Evolutionary conservation across 306 rosid genomes (phyloP), one percentile per base, ranked within the genome.

Genomic region (Cucurbita pepo): DNA sequence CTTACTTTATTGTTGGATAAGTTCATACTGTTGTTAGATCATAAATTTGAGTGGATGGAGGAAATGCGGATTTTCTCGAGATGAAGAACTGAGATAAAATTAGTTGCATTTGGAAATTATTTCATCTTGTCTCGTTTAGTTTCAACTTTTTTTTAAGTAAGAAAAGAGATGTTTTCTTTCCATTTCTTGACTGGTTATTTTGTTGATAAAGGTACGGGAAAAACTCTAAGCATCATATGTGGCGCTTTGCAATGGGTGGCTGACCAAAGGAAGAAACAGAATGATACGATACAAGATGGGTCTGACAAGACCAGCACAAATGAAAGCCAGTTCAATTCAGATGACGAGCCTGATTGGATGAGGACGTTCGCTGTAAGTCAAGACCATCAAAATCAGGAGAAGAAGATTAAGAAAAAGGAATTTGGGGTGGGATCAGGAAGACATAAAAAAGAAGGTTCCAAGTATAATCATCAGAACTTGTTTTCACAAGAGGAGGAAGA

Each of bases 321-420:
- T 69, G 69, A 41, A 3, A 84, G 74, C 14, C 73, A 61, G 15
- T 10, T 18, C 61, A 87, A 81, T 69, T 87, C 85, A 8, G 96
- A 90, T 79, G 96, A 87, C 53, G 98, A 90, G 47, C 98, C 98
- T 72, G 97, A 93, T 81, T 90, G 98, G 97, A 82, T 93, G 90
- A 86, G 89, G 71, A 78, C 82, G 63, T 89, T 88, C 72, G 83
- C 61, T 37, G 72, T 80, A 6, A 81, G 89, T 72, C 79, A 83
- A 48, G 81, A 86, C 36, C 50, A 36, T 58, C 57, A 71, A 25
- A 21, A 47, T 50, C 79, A 70, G 81, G 81, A 81, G 71, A 87
- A 79, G 74, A 56, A 15, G 2, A 80, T 43, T 19, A 84, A 79
- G 69, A 84, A 78, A 71, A 75, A 82, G 37, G 86, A 79, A 60